Evolutionary conservation across 1,284 basidiomycete species (phyloP), one percentile per base, ranked within the genome.

Genomic region (Moesziomyces parantarcticus): DNA sequence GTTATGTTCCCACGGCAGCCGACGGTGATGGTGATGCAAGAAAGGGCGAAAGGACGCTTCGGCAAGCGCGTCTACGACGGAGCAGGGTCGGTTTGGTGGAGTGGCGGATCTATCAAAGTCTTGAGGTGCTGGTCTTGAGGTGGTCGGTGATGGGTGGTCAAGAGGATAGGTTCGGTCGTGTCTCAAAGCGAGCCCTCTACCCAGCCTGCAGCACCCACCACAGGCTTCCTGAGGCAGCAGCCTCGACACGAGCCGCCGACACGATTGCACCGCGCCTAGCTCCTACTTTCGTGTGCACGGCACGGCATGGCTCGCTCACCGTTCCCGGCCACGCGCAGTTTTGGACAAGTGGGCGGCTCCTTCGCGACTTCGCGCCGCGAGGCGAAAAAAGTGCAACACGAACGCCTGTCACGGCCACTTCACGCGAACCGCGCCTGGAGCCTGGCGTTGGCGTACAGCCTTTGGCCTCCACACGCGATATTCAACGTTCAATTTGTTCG

Each of bases 361-460:
- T 32, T 53, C 56, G 18, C 36, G 36, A 39, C 21, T 22, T 39
- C 34, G 13, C 22, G 25, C 4, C 25, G 41, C 20, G 39, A 32
- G 6, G 11, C 29, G 29, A 51, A 57, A 67, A 61, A 58, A 47
- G 42, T 45, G 46, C 52, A 50, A 60, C 49, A 53, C 57, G 57
- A 50, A 36, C 45, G 51, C 45, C 57, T 49, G 32, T 61, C 58
- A 41, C 44, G 10, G 29, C 29, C 44, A 36, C 36, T 54, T 50
- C 53, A 70, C 68, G 68, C 68, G 68, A 71, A 55, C 62, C 68
- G 68, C 61, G 62, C 43, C 48, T 57, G 61, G 68, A 58, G 62
- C 43, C 48, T 57, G 61, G 55, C 54, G 61, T 53, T 65, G 61
- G 54, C 67, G 61, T 64, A 70, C 22, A 68, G 58, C 32, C 14